phyloP scores from a whole-genome alignment of 1,284 basidiomycete genomes.

The Entoloma clypeatum region DNA sequence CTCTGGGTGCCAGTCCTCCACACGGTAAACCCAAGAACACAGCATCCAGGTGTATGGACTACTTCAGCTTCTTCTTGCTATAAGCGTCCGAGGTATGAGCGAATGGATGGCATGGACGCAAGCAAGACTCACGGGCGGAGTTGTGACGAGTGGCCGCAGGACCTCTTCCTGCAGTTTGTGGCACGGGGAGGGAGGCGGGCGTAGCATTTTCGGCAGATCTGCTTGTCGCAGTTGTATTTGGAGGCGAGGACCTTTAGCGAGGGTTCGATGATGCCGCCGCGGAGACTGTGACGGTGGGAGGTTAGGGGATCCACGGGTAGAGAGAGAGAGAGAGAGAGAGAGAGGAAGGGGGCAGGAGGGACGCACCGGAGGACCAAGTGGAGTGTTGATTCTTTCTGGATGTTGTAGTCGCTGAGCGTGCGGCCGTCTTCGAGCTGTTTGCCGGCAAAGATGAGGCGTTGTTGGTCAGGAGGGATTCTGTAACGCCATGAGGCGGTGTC shows the following conservation, averaged over 20 bases:
- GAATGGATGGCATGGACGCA: background rate
- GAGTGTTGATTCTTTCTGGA: conserved; percentile 98
- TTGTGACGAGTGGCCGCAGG: conserved; percentile 91
- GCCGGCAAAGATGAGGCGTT: conserved; percentile 91
- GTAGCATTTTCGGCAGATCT: conserved; percentile 99
- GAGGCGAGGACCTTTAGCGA: conserved; percentile 95
- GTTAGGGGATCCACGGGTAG: background rate
- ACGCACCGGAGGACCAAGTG: conserved; percentile 92
- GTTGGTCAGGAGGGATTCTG: conserved; percentile 90
- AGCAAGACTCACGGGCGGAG: conserved; percentile 79
- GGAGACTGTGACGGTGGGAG: conserved; percentile 55
- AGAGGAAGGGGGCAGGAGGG: background rate
- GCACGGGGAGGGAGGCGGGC: conserved; percentile 98
- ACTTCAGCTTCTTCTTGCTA: conserved; percentile 28
- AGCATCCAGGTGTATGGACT: conserved; percentile 17
- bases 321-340: background rate
- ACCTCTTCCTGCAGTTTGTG: conserved; percentile 96
- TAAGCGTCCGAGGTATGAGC: conserved; percentile 4
- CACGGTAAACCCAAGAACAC: background rate
- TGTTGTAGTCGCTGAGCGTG: conserved; percentile 94
- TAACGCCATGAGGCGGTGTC: background rate
- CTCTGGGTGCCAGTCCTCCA: background rate
- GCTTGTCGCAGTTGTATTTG: conserved; percentile 98
- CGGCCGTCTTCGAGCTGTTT: conserved; percentile 98
- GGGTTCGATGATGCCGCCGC: conserved; percentile 98